These are phyloP conservation scores for Diaporthe sp. DNA, from an alignment of 2,329 filamentous ascomycete species.

Conservation along the genomic window DNA sequence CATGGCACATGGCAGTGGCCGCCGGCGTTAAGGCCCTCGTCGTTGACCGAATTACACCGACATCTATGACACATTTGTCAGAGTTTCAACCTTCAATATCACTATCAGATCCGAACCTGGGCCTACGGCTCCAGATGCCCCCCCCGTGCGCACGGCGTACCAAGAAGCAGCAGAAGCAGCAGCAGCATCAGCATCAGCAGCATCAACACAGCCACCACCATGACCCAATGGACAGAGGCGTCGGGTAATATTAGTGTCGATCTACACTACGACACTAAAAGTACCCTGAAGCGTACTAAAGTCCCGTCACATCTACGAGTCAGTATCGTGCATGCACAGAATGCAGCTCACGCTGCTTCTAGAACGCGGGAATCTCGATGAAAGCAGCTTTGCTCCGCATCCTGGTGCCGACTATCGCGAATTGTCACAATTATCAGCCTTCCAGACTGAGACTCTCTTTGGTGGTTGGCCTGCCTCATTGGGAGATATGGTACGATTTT, in stretches of 20 bases:
- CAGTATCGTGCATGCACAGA: constrained; percentile 25
- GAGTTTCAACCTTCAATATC: constrained; percentile 21
- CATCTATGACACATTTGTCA: not conserved
- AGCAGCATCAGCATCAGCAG: not conserved
- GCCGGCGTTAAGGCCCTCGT: not conserved
- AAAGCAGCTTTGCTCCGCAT: not conserved
- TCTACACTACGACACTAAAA: constrained; percentile 5
- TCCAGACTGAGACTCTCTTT: constrained; percentile 16
- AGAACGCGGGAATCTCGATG: constrained; percentile 18
- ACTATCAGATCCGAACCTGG: not conserved
- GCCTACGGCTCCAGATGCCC: not conserved
- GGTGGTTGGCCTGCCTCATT: constrained; percentile 20
- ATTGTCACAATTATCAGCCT: constrained; percentile 4
- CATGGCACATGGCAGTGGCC: not conserved
- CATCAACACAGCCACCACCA: not conserved
- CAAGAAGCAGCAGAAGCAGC: not conserved
- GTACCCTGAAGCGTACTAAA: not conserved
- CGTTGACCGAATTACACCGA: constrained; percentile 15
- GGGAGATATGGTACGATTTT: constrained; percentile 28
- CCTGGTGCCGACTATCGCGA: constrained; percentile 2
- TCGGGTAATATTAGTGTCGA: constrained; percentile 16
- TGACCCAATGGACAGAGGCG: not conserved
- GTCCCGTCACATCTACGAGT: constrained; percentile 15
- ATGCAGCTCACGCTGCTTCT: constrained; percentile 7
- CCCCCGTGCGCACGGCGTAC: not conserved